Percentiles rank a stretch among this genome's conserved stretches.
Conservation (phyloP, 495 filamentous ascomycete genomes). For the Hypomontagnella submonticulosa region DNA sequence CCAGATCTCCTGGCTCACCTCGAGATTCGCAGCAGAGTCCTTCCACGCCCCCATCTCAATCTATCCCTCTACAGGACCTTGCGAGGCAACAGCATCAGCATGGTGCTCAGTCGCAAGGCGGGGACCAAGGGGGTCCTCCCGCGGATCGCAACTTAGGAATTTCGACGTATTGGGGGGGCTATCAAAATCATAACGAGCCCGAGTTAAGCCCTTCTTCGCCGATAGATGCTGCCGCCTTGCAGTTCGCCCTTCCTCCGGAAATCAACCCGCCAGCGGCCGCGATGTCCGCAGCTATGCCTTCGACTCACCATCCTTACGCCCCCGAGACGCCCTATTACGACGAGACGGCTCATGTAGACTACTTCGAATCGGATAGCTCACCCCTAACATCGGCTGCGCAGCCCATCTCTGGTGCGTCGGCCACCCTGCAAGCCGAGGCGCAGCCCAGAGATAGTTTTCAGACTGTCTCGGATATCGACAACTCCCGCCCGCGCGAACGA, state of each 20-base stretch:
- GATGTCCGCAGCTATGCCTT: conserved; percentile 42
- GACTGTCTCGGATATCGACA: conserved; percentile 63
- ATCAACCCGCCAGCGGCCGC: conserved; percentile 46
- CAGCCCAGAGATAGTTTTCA: conserved; percentile 73
- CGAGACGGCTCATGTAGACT: conserved; percentile 64
- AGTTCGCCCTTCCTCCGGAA: conserved; percentile 61
- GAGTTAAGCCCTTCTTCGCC: conserved; percentile 51
- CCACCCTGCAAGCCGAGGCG: conserved; percentile 60
- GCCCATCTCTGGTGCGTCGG: conserved; percentile 71
- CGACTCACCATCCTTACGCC: conserved; percentile 51
- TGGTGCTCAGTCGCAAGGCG: conserved; percentile 48
- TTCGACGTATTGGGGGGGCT: conserved; percentile 60
- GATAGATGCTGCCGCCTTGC: conserved; percentile 58
- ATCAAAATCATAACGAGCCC: conserved; percentile 48
- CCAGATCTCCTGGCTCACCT: conserved; percentile 45
- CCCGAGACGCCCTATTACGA: conserved; percentile 61
- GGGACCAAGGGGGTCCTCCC: conserved; percentile 43
- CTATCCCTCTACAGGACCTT: conserved; percentile 87
- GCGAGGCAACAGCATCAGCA: conserved; percentile 66
- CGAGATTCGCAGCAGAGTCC: conserved; percentile 43
- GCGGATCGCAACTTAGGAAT: conserved; percentile 53
- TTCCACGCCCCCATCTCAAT: conserved; percentile 65
- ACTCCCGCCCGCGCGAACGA: conserved; percentile 54
- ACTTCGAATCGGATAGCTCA: conserved; percentile 75
- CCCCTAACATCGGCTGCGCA: conserved; percentile 71